Base-by-base conservation (phyloP, 108 stramenopile genomes). In the Mediolabrus comicus region DNA sequence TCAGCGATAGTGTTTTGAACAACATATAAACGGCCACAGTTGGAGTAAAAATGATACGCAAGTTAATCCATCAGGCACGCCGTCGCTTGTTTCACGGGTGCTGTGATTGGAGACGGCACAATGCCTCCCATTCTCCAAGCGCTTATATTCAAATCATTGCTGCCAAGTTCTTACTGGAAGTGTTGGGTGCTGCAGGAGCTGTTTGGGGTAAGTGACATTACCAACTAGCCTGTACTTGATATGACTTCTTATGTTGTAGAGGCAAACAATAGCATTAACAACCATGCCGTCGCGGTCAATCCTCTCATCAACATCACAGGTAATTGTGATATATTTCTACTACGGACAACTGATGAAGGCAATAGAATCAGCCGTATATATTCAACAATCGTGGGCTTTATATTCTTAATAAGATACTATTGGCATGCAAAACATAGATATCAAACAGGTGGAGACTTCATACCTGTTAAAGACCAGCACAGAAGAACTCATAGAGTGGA, bases 111-210 rank as follows among this genome's bases (percentile, higher is more conserved):
- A 24, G n/a, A 26, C 33, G 27, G 11, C 19, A 36, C 55, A 56
- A 31, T 24, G 19, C 17, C 12, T 65, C 52, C 8, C 16, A 30
- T 30, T 24, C 46, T 22, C 22, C 16, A 43, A 0, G 16, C 1
- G 41, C 64, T 3, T 66, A 27, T 55, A 9, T 66, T 25, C 65
- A 71, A 65, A 54, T 77, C 26, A 5, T 72, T 22, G 33, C 32
- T 0, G 24, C 64, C 27, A 64, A 72, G 55, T 65, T 77, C 41
- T 31, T 77, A 4, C 16, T 77, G 10, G 76, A 71, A 43, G 76
- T 77, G 1, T 72, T 56, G 10, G 76, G 76, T 32, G 76, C 76
- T 0, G 62, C 70, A 2, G 76, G 76, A 57, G 76, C 76, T 6
- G 54, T 72, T 16, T 77, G 76, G 76, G 46, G 46, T 22, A n/a